Evolutionary conservation across 805 yeast species (phyloP).

Genomic region (Kluyveromyces siamensis): DNA sequence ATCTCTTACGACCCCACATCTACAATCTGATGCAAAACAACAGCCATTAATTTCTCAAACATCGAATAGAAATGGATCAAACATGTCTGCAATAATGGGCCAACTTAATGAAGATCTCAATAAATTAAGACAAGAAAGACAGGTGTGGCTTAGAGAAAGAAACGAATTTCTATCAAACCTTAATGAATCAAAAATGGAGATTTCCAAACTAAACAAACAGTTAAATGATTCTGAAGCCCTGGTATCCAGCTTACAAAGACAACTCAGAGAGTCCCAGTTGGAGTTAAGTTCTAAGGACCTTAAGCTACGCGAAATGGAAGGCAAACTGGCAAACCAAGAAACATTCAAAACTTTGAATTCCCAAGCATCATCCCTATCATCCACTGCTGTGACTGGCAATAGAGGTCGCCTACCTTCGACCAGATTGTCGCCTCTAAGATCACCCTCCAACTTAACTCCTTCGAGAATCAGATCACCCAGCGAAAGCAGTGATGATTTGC

Average conservation of each 20-base stretch:
- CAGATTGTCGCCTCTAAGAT: constrained; percentile 5
- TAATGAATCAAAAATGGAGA: constrained; percentile 24
- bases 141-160: constrained; percentile 25
- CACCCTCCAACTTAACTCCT: constrained; percentile 8
- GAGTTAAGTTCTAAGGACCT: constrained; percentile 53
- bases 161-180: constrained; percentile 24
- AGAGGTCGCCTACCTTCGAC: constrained; percentile 5
- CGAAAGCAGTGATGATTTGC: constrained; percentile 23
- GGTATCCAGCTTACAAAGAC: constrained; percentile 62
- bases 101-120: constrained; percentile 33
- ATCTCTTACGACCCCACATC: constrained; percentile 9
- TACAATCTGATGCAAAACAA: neutral
- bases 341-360: neutral
- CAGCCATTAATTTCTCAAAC: constrained; percentile 4
- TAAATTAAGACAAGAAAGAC: constrained; percentile 45
- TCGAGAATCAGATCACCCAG: constrained; percentile 31
- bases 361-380: neutral
- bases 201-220: constrained; percentile 35
- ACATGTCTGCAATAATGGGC: neutral
- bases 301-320: constrained; percentile 19
- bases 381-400: neutral
- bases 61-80: constrained; percentile 12
- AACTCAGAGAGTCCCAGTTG: constrained; percentile 46
- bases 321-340: constrained; percentile 15
- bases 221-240: constrained; percentile 41